These are phyloP conservation scores for Malus hybrid DNA, from an alignment of 331 rosid species.

Conservation along the genomic window DNA sequence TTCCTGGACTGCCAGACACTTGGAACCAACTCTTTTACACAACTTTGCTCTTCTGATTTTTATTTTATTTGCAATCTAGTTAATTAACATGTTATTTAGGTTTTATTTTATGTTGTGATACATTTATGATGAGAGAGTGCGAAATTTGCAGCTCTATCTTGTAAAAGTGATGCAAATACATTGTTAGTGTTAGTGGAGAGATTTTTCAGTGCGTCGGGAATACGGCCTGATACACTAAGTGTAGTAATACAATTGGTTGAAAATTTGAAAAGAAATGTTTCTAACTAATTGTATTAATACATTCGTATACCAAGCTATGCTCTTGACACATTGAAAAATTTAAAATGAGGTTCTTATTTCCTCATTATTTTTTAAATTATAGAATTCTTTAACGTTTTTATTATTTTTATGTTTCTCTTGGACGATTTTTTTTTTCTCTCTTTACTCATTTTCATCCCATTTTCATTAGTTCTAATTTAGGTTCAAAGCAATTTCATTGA, in stretches of 20 bases:
- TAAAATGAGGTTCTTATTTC: not conserved
- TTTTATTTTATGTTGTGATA: not conserved
- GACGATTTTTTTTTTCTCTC: not conserved
- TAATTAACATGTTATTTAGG: conserved; percentile 10
- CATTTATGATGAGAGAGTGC: conserved; percentile 23
- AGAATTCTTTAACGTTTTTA: not conserved
- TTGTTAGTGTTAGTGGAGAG: not conserved
- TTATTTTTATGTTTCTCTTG: too few relatives aligned
- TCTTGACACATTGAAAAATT: too few relatives aligned
- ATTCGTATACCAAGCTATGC: too few relatives aligned
- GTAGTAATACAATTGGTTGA: too few relatives aligned
- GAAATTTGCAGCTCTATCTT: conserved; percentile 14
- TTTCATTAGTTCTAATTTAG: not conserved
- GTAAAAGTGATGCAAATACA: conserved; percentile 21
- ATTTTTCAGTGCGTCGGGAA: too few relatives aligned
- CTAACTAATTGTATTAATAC: too few relatives aligned
- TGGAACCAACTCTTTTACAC: conserved; percentile 83
- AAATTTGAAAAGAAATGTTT: too few relatives aligned
- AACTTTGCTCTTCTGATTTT: conserved; percentile 39
- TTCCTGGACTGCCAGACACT: conserved; percentile 91
- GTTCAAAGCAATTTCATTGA: too few relatives aligned
- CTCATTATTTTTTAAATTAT: not conserved
- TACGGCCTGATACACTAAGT: too few relatives aligned
- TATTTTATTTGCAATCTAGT: conserved; percentile 1
- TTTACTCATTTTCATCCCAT: not conserved